A percentile compares a stretch with the other conserved stretches of the same genome.
These are phyloP conservation scores for Haplographium delicatum DNA, from an alignment of 495 filamentous ascomycete species.

Conservation along the genomic window DNA sequence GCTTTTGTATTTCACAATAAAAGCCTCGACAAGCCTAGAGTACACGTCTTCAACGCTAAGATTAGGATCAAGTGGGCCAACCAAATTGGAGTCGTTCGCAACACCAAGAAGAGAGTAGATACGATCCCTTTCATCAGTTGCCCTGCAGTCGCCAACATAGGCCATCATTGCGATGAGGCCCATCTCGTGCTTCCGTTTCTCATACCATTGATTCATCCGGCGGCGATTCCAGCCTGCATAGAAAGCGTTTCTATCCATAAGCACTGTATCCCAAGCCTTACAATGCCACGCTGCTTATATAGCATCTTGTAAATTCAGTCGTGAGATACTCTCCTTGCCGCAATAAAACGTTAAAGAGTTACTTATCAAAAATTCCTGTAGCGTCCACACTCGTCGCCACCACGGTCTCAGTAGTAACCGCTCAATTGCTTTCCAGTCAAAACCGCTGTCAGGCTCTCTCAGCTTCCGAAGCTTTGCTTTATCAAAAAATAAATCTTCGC, in stretches of 20 bases:
- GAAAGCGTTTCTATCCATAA: no score
- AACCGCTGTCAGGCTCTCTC: not conserved
- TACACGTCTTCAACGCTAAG: not conserved
- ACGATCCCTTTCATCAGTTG: not conserved
- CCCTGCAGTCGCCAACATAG: not conserved
- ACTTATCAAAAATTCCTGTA: not conserved
- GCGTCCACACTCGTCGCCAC: not conserved
- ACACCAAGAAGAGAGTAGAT: conserved; percentile 2
- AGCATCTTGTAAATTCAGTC: not conserved
- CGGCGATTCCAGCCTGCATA: not conserved
- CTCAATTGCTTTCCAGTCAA: not conserved
- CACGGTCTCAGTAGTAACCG: not conserved
- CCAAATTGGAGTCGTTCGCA: not conserved
- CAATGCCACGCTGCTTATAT: not conserved
- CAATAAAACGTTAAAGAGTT: not conserved
- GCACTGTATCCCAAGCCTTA: no score
- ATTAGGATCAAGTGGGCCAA: not conserved
- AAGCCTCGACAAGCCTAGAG: not conserved
- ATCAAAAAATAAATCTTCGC: not conserved
- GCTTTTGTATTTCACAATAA: not conserved
- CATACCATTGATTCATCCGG: no score
- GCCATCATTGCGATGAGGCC: not conserved
- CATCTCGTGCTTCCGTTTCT: not conserved
- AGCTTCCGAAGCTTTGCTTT: not conserved
- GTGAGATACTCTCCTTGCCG: not conserved